Evolutionary conservation across 2,329 filamentous ascomycete genomes (phyloP), one percentile per base, ranked within the genome.

Genomic region (Dryadomyces sulphureus): DNA sequence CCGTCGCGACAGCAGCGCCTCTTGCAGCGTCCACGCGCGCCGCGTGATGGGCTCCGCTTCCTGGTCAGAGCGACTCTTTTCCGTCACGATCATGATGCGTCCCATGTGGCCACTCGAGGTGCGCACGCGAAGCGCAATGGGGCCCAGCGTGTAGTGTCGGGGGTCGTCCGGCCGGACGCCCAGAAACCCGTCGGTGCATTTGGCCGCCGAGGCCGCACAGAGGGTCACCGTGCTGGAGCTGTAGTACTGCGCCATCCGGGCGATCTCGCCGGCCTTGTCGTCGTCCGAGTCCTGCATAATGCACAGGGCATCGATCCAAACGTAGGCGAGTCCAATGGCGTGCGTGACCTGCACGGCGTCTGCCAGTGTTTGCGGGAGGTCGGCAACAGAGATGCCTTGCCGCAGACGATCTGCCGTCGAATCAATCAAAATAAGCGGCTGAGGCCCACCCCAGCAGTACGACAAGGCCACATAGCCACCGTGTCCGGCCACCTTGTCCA

Each of bases 221-320:
- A 50, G 16, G 12, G 49, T 50, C 17, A 47, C 20, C 11, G 30
- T 38, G 16, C 24, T 38, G 17, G 41, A 41, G 21, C 30, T 12
- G 39, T 50, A 50, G 24, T 47, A 36, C 38, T 16, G 8, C 14
- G 41, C 46, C 49, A 49, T 49, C 25, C 41, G 47, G 34, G 44
- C 34, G 2, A 45, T 43, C 34, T 50, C 46, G 9, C 38, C 32
- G n/a, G 40, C 25, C 49, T 47, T 48, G 39, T 42, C 50, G 2
- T 11, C 34, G 17, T 36, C 34, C 4, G 11, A 16, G 17, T 36
- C 34, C n/a, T 36, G 34, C 4, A 36, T n/a, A n/a, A 36, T 36
- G 34, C 34, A 36, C 16, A 36, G 34, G 17, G 34, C 16, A 16
- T 36, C 34, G 34, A 36, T 36, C 34, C 34, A 36, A 3, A 36